These are phyloP conservation scores for Penicillium oxalicum DNA, from an alignment of 2,329 filamentous ascomycete genomes.

Conservation along the genomic window DNA sequence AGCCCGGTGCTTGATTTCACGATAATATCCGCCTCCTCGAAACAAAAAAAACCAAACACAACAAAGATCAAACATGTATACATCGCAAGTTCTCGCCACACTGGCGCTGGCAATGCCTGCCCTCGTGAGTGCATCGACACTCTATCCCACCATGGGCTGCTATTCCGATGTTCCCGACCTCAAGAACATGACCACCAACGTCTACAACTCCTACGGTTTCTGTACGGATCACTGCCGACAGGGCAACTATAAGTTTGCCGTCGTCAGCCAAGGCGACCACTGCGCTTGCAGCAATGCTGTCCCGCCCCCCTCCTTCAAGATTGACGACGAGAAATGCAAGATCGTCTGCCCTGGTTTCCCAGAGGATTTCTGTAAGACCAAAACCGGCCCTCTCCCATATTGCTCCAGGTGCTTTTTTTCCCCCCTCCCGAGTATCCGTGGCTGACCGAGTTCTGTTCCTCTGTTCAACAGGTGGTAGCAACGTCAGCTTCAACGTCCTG, in stretches of 20 bases:
- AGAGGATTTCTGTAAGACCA: constrained; percentile 16
- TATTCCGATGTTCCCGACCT: constrained; percentile 12
- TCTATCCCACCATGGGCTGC: constrained; percentile 12
- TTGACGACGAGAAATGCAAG: constrained; percentile 19
- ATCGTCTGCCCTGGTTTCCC: constrained; percentile 17
- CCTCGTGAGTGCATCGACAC: neutral
- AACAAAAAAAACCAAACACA: no score
- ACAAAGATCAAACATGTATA: constrained; percentile 5
- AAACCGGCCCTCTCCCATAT: neutral
- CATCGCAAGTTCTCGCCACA: constrained; percentile 7
- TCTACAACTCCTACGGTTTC: constrained; percentile 9
- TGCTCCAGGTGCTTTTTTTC: neutral
- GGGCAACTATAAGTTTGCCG: constrained; percentile 12
- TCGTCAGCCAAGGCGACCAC: constrained; percentile 12
- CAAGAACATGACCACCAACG: constrained; percentile 4
- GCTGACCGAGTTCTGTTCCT: no score
- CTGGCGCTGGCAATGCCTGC: constrained; percentile 10
- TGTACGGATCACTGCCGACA: constrained; percentile 15
- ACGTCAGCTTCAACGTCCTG: constrained; percentile 7
- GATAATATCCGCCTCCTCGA: no score
- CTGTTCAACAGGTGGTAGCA: constrained; percentile 14
- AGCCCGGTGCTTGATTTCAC: no score
- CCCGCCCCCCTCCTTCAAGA: constrained; percentile 11
- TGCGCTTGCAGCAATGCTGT: constrained; percentile 22
- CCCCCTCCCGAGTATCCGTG: no score